Conservation (phyloP, 805 yeast genomes). For the Candida qinlingensis region DNA sequence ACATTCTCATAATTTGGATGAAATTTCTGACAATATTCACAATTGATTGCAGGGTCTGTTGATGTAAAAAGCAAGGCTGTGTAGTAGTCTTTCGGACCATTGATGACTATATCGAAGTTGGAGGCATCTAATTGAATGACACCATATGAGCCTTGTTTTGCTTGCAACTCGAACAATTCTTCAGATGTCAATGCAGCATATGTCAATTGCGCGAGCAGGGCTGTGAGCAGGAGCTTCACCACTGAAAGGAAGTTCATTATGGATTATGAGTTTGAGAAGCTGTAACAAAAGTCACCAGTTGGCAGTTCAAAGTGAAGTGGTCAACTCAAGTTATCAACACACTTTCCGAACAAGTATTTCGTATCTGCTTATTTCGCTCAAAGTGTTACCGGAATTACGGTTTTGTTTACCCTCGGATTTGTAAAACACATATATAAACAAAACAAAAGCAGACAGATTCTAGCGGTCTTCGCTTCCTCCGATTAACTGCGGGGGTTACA, state of each 20-base stretch:
- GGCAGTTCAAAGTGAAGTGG: too few species aligned
- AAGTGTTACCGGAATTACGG: not conserved
- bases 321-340: not conserved
- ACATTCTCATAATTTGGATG: slow-evolving; percentile 37
- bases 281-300: too few species aligned
- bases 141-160: slow-evolving; percentile 23
- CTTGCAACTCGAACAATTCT: slow-evolving; percentile 7
- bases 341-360: not conserved
- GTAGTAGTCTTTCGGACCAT: slow-evolving; percentile 48
- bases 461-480: not conserved
- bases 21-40: slow-evolving; percentile 43
- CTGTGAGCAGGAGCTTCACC: not conserved
- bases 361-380: not conserved
- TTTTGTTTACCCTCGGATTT: slow-evolving; percentile 1
- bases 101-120: slow-evolving; percentile 34
- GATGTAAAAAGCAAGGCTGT: slow-evolving; percentile 52
- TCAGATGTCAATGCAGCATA: slow-evolving; percentile 11
- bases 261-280: too few species aligned
- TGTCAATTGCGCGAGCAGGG: not conserved
- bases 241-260: too few species aligned
- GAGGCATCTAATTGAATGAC: slow-evolving; percentile 34
- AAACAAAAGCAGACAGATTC: not conserved
- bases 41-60: slow-evolving; percentile 34
- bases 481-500: too few species aligned
- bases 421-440: not conserved